Conservation (phyloP, 805 yeast genomes). For the Jamesozyma spencerorum region DNA sequence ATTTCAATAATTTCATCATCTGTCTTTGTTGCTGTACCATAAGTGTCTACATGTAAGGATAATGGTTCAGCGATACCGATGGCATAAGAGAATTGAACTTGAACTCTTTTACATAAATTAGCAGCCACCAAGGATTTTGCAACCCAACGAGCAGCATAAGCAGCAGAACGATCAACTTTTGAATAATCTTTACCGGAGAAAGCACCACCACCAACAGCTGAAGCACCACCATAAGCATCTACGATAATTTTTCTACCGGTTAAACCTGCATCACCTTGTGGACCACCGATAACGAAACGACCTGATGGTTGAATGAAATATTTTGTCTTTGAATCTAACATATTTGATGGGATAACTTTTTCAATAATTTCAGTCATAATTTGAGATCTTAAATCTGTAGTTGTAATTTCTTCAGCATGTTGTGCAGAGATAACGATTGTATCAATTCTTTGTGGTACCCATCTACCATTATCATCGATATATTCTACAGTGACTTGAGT, state of each 20-base stretch:
- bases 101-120: conserved; percentile 90
- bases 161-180: conserved; percentile 99
- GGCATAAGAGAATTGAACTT: conserved; percentile 98
- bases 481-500: conserved; percentile 98
- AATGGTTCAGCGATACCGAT: conserved; percentile 99
- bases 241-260: conserved; percentile 99
- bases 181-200: conserved; percentile 99
- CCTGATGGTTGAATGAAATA: conserved; percentile 99
- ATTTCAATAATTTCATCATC: conserved; percentile 86
- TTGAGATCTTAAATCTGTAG: conserved; percentile 81
- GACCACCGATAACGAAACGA: conserved; percentile 99
- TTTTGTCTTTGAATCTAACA: conserved; percentile 88
- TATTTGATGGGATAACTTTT: conserved; percentile 83
- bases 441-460: conserved; percentile 91
- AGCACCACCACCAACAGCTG: conserved; percentile 99
- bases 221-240: conserved; percentile 99
- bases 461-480: conserved; percentile 89
- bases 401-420: conserved; percentile 92
- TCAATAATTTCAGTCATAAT: conserved; percentile 72
- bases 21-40: conserved; percentile 90
- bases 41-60: conserved; percentile 93
- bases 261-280: conserved; percentile 99
- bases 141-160: conserved; percentile 99
- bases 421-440: conserved; percentile 96
- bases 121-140: conserved; percentile 96